Evolutionary conservation across 768 basidiomycete genomes (phyloP), one percentile per base, ranked within the genome.

Genomic region (Mycena vulgaris): DNA sequence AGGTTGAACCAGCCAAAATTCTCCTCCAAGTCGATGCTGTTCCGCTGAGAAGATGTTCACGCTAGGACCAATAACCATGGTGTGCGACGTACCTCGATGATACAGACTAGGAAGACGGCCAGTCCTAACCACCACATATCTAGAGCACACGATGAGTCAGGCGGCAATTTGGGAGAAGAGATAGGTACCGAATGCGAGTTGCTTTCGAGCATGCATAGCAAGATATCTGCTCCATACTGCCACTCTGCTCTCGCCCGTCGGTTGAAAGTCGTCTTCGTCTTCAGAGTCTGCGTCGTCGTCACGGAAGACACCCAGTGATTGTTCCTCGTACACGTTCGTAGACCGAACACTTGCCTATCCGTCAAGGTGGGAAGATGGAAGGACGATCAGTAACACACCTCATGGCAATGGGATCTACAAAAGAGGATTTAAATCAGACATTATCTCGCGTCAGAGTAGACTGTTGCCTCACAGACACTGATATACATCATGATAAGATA

Each of bases 71-170:
- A 27, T 27, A 10, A 23, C 64, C 13, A 19, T n/a, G n/a, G 49
- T 11, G 27, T 42, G 8, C 30, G 21, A 72, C 87, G 68, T 69
- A 94, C 95, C 88, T 98, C 98, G 70, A 98, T 91, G 72, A 98
- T 97, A 78, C 97, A 98, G 45, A 98, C 85, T 2, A 98, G 80
- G 81, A 96, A 96, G 16, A 98, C 80, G 0, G 95, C 95, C 16
- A 95, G 79, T 0, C 85, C 93, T 25, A 99, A 80, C 96, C 96
- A 98, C 97, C 97, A 98, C 89, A 98, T 95, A 80, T 98, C 97
- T 96, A 71, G 56, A 33, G 39, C 25, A 27, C 51, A 14, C 5
- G 60, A 10, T 45, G 55, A 55, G 19, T 9, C 28, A 57, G 37
- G 17, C 6, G 49, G 19, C 3, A 35, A 19, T 25, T 48, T 0